These are phyloP conservation scores for Strobilomyces dryophilus DNA, from an alignment of 768 basidiomycete species.

Conservation along the genomic window DNA sequence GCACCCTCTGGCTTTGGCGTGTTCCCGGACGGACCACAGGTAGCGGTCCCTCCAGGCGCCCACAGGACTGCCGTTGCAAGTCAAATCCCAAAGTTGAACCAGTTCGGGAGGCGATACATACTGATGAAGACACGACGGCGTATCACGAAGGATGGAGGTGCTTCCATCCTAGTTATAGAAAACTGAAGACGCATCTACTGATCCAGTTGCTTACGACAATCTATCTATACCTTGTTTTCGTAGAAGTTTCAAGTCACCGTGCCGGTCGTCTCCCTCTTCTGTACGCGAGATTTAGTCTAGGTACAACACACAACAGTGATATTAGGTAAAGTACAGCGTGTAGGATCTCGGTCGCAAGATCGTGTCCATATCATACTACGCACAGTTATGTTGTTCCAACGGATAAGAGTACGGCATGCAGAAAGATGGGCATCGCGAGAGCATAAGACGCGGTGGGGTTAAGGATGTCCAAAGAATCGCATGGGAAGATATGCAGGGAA, in stretches of 20 bases:
- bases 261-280: too few relatives aligned
- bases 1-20: constrained; percentile 59
- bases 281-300: constrained; percentile 4
- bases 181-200: not conserved
- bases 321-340: constrained; percentile 17
- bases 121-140: constrained; percentile 59
- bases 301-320: constrained; percentile 13
- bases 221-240: not conserved
- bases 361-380: constrained; percentile 14
- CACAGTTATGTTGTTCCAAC: constrained; percentile 4
- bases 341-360: constrained; percentile 1
- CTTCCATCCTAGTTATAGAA: constrained; percentile 45
- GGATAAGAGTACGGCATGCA: constrained; percentile 12
- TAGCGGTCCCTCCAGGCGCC: not conserved
- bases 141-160: constrained; percentile 62
- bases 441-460: not conserved
- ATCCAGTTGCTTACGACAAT: not conserved
- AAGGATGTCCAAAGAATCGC: constrained; percentile 1
- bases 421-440: constrained; percentile 10
- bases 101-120: constrained; percentile 56
- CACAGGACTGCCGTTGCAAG: not conserved
- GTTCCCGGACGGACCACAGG: constrained; percentile 26
- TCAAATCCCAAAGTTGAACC: constrained; percentile 33
- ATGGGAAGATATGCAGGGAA: not conserved
- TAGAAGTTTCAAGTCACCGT: not conserved